Conservation (phyloP, 352 stramenopile genomes). For the Globisporangium parvum region DNA sequence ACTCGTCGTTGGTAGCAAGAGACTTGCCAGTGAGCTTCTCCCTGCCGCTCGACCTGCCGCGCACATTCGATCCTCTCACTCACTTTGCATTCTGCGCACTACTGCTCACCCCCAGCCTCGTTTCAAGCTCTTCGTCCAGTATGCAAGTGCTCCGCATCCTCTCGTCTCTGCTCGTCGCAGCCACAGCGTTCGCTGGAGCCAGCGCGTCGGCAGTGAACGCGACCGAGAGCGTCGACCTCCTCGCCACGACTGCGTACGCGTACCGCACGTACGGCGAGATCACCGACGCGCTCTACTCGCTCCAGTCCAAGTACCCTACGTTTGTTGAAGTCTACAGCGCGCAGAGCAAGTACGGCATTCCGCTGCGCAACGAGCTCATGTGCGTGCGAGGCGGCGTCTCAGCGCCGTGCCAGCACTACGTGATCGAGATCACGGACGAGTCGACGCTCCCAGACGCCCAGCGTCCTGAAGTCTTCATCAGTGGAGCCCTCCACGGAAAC, state of each 20-base stretch:
- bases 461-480: constrained; percentile 93
- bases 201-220: neutral
- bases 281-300: constrained; percentile 42
- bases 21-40: no score
- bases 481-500: constrained; percentile 92
- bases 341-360: constrained; percentile 70
- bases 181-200: neutral
- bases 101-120: neutral
- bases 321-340: constrained; percentile 78
- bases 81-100: constrained; percentile 6
- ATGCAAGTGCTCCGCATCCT: constrained; percentile 5
- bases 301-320: constrained; percentile 51
- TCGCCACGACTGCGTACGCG: constrained; percentile 18
- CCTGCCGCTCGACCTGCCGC: no score
- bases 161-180: constrained; percentile 1
- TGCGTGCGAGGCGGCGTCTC: constrained; percentile 35
- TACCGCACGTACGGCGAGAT: constrained; percentile 75
- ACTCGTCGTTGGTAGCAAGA: no score
- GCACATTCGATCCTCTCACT: neutral
- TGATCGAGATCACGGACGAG: constrained; percentile 84
- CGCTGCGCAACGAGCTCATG: constrained; percentile 36
- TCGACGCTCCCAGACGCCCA: constrained; percentile 43
- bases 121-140: neutral
- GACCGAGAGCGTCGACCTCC: neutral
- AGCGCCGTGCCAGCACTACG: constrained; percentile 63